These are phyloP conservation scores for Camelina sativa DNA, from an alignment of 345 rosid species.

Conservation along the genomic window DNA sequence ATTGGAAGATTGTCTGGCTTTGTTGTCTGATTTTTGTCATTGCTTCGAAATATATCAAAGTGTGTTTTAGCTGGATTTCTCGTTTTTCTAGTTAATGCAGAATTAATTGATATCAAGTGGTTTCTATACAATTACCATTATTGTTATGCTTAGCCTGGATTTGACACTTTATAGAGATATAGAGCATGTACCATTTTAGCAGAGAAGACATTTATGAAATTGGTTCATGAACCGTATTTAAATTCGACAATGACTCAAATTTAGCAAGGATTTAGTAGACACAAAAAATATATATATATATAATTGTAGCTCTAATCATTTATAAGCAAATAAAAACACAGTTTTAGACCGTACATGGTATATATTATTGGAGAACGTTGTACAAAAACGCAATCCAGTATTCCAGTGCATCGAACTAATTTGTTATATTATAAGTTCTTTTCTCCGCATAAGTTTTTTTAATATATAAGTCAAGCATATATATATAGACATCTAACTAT, in stretches of 20 bases:
- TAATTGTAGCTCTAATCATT: slow-evolving; percentile 25
- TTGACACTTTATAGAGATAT: slow-evolving; percentile 1
- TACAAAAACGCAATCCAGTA: slow-evolving; percentile 38
- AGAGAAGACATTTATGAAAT: slow-evolving; percentile 15
- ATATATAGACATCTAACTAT: background rate
- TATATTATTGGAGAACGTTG: slow-evolving; percentile 36
- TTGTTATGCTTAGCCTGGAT: slow-evolving; percentile 29
- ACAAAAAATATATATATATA: background rate
- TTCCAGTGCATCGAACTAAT: slow-evolving; percentile 1
- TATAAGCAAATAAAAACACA: slow-evolving; percentile 27
- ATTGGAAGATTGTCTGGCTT: slow-evolving; percentile 33
- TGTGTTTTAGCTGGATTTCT: slow-evolving; percentile 36
- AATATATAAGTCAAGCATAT: background rate
- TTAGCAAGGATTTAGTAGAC: slow-evolving; percentile 19
- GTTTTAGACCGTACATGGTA: slow-evolving; percentile 40
- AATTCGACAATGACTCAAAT: background rate
- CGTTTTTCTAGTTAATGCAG: slow-evolving; percentile 18
- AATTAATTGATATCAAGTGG: slow-evolving; percentile 38
- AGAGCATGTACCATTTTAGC: slow-evolving; percentile 26
- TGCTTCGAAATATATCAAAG: slow-evolving; percentile 3
- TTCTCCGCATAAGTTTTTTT: slow-evolving; percentile 8
- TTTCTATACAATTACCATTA: background rate
- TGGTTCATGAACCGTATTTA: slow-evolving; percentile 26
- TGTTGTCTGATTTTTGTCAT: slow-evolving; percentile 42
- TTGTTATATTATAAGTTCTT: background rate